A percentile compares a stretch with the other conserved stretches of the same genome.
Conservation (phyloP, 1,284 basidiomycete genomes). For the Pulveroboletus sp. region DNA sequence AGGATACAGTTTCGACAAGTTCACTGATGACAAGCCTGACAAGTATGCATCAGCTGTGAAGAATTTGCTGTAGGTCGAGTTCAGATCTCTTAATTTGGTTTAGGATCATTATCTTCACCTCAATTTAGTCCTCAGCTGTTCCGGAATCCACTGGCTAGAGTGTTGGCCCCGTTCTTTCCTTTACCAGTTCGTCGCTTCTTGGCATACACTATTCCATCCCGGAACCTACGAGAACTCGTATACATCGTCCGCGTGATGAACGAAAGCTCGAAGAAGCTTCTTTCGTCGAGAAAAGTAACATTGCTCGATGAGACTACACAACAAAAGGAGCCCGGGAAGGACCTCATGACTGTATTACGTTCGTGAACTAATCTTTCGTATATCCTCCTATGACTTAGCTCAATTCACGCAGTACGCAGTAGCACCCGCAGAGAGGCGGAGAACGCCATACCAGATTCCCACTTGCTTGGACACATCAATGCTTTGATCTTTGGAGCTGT, state of each 20-base stretch:
- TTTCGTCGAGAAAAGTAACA: constrained; percentile 38
- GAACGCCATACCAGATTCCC: constrained; percentile 1
- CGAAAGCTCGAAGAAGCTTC: constrained; percentile 41
- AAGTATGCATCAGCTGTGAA: constrained; percentile 34
- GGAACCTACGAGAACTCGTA: constrained; percentile 44
- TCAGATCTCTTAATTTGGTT: constrained; percentile 15
- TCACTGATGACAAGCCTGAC: constrained; percentile 41
- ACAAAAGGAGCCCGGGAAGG: neutral
- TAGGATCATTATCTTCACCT: constrained; percentile 36
- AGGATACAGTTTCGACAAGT: constrained; percentile 40
- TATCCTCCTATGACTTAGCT: constrained; percentile 27
- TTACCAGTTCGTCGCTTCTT: constrained; percentile 42
- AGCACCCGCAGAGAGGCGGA: constrained; percentile 18
- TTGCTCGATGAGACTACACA: constrained; percentile 37
- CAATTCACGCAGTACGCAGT: constrained; percentile 19
- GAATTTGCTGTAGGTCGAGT: constrained; percentile 42
- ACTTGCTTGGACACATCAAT: constrained; percentile 15
- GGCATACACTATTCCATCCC: constrained; percentile 43
- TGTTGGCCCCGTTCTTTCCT: constrained; percentile 37
- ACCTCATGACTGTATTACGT: constrained; percentile 4
- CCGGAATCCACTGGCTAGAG: constrained; percentile 39
- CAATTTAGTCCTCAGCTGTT: constrained; percentile 38
- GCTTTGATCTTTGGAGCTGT: constrained; percentile 36
- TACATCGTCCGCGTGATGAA: constrained; percentile 49
- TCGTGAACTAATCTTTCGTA: neutral